These are phyloP conservation scores for Alternaria conjuncta DNA, from an alignment of 2,329 filamentous ascomycete species.

Conservation along the genomic window DNA sequence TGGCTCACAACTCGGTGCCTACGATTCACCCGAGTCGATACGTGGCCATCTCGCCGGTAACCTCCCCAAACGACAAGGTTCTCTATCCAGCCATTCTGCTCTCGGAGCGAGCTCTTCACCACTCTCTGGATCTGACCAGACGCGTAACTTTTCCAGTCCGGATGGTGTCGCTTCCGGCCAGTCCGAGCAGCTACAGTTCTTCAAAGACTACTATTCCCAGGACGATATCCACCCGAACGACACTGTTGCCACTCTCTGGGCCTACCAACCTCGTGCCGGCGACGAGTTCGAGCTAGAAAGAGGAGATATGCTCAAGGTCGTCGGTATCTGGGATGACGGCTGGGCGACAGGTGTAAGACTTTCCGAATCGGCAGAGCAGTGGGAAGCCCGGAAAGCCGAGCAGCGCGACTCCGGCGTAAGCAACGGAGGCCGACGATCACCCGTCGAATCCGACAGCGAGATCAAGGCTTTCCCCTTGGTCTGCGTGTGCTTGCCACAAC, in stretches of 20 bases:
- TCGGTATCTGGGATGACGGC: slow-evolving; percentile 98
- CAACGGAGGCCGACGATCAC: slow-evolving; percentile 65
- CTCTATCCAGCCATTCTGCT: slow-evolving; percentile 82
- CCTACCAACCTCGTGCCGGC: slow-evolving; percentile 89
- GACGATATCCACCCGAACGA: slow-evolving; percentile 95
- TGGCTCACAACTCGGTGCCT: slow-evolving; percentile 35
- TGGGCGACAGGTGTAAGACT: slow-evolving; percentile 94
- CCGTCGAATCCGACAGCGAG: slow-evolving; percentile 65
- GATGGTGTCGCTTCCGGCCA: slow-evolving; percentile 85
- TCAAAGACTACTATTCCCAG: slow-evolving; percentile 98
- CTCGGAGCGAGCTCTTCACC: slow-evolving; percentile 76
- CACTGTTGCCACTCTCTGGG: slow-evolving; percentile 90
- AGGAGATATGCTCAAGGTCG: slow-evolving; percentile 96
- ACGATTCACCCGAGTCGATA: slow-evolving; percentile 73
- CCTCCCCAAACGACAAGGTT: slow-evolving; percentile 77
- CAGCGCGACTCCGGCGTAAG: slow-evolving; percentile 95
- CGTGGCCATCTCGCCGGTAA: slow-evolving; percentile 46
- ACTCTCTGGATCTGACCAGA: slow-evolving; percentile 52
- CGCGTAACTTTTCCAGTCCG: slow-evolving; percentile 80
- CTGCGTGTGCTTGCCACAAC: slow-evolving; percentile 91
- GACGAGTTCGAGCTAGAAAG: slow-evolving; percentile 94
- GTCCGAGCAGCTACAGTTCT: slow-evolving; percentile 93
- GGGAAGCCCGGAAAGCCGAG: slow-evolving; percentile 75
- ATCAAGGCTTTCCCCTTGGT: slow-evolving; percentile 98
- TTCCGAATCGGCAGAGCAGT: slow-evolving; percentile 84